These are phyloP conservation scores for Mycena crocata DNA, from an alignment of 768 basidiomycete genomes.

Conservation along the genomic window DNA sequence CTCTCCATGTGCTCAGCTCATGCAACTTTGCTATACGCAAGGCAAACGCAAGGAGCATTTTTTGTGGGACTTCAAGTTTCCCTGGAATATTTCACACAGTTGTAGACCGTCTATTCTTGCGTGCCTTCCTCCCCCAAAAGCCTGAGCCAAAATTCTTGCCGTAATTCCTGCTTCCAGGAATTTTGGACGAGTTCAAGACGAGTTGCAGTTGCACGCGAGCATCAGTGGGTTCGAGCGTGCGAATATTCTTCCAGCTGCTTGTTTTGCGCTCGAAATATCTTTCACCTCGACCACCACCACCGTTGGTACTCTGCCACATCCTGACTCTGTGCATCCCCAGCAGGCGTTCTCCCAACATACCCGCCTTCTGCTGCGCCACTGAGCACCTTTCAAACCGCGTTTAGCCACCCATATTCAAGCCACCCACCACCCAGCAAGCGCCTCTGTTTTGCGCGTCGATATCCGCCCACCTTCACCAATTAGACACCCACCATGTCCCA, in stretches of 20 bases:
- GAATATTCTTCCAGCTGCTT: neutral
- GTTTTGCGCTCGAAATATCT: slow-evolving; percentile 11
- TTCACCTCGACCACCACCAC: slow-evolving; percentile 23
- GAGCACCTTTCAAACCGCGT: slow-evolving; percentile 17
- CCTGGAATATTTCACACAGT: too few relatives aligned
- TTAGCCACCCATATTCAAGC: slow-evolving; percentile 7
- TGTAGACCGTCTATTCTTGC: too few relatives aligned
- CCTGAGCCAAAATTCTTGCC: too few relatives aligned
- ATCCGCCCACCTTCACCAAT: neutral
- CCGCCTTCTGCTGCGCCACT: neutral
- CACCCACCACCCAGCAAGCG: slow-evolving; percentile 21
- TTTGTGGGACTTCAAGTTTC: too few relatives aligned
- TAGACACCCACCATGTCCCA: slow-evolving; percentile 25
- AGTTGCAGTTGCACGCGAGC: slow-evolving; percentile 16
- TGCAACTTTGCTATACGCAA: too few relatives aligned
- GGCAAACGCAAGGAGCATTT: too few relatives aligned
- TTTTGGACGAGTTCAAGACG: too few relatives aligned
- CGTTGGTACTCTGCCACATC: neutral
- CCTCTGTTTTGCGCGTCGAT: slow-evolving; percentile 24
- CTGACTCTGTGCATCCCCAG: slow-evolving; percentile 2
- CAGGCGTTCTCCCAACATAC: neutral
- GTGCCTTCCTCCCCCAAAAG: too few relatives aligned
- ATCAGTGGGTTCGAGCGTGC: neutral
- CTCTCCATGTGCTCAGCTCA: too few relatives aligned
- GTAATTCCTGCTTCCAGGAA: too few relatives aligned